A percentile compares a stretch with the other conserved stretches of the same genome.
These are phyloP conservation scores for Sphaerostilbella broomeana DNA, from an alignment of 2,329 filamentous ascomycete genomes.

Conservation along the genomic window DNA sequence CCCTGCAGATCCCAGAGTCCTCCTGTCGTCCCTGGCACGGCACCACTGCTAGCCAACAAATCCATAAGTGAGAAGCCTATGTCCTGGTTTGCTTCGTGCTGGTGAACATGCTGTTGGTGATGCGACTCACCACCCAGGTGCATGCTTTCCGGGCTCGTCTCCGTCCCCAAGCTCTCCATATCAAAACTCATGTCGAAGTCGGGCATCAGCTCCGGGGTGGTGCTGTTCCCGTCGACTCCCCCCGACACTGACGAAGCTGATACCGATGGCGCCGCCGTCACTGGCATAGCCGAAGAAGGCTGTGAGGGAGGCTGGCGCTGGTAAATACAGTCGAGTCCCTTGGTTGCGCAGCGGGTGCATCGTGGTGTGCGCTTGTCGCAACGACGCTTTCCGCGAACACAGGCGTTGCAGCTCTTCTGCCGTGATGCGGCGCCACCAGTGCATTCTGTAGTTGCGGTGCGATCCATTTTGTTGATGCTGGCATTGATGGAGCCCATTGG, in stretches of 20 bases:
- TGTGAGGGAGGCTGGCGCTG: slow-evolving; percentile 27
- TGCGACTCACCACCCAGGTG: slow-evolving; percentile 19
- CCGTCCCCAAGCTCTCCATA: slow-evolving; percentile 25
- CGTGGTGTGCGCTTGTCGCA: slow-evolving; percentile 40
- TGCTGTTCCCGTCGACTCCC: slow-evolving; percentile 17
- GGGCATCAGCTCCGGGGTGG: slow-evolving; percentile 16
- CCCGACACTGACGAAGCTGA: slow-evolving; percentile 17
- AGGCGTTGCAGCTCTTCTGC: slow-evolving; percentile 45
- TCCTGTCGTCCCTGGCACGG: neutral
- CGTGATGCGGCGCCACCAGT: slow-evolving; percentile 36
- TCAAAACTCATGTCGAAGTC: slow-evolving; percentile 34
- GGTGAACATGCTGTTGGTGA: slow-evolving; percentile 1
- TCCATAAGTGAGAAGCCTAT: slow-evolving; percentile 32
- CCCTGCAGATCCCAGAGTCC: slow-evolving; percentile 10
- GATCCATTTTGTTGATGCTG: neutral
- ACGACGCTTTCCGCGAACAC: slow-evolving; percentile 40
- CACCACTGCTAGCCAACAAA: slow-evolving; percentile 19
- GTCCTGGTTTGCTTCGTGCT: slow-evolving; percentile 11
- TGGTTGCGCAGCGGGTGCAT: slow-evolving; percentile 37
- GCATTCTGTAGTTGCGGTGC: neutral
- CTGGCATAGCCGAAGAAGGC: neutral
- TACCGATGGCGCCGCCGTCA: neutral
- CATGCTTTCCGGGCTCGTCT: slow-evolving; percentile 28
- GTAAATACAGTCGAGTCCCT: slow-evolving; percentile 37
- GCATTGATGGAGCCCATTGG: slow-evolving; percentile 3